Evolutionary conservation across 495 filamentous ascomycete genomes (phyloP).

Genomic region (Acidiella bohemica): DNA sequence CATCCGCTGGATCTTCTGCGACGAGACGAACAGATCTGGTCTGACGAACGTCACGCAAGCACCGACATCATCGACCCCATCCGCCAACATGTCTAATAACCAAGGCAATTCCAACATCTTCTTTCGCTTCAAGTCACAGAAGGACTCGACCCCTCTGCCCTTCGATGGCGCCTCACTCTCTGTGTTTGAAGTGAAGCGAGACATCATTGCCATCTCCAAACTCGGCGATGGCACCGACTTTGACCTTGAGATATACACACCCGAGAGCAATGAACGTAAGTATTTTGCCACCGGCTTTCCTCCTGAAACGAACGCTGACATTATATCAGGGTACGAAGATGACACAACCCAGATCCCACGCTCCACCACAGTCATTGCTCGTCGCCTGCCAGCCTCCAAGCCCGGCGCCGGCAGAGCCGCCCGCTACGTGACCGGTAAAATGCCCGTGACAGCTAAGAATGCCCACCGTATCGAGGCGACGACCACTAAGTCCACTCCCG

Average conservation of each 20-base stretch:
- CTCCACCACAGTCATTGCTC: conserved; percentile 83
- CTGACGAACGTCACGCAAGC: background rate
- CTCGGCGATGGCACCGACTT: conserved; percentile 95
- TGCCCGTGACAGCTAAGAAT: conserved; percentile 80
- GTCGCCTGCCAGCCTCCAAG: conserved; percentile 67
- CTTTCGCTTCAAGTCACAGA: conserved; percentile 99
- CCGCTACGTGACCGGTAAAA: conserved; percentile 92
- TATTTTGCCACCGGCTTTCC: conserved; percentile 11
- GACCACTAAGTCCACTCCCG: conserved; percentile 20
- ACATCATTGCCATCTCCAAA: conserved; percentile 87
- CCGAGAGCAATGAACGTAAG: conserved; percentile 85
- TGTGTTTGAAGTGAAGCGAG: conserved; percentile 94
- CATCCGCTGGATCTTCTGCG: background rate
- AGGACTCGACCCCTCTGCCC: conserved; percentile 81
- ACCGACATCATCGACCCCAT: background rate
- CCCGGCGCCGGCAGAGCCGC: conserved; percentile 76
- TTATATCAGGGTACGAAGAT: conserved; percentile 71
- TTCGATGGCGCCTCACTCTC: conserved; percentile 98
- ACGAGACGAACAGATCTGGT: background rate
- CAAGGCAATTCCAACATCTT: conserved; percentile 97
- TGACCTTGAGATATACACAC: conserved; percentile 81
- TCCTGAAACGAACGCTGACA: conserved; percentile 2
- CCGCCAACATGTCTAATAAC: conserved; percentile 60
- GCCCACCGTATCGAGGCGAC: conserved; percentile 54
- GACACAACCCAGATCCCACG: conserved; percentile 90